A percentile compares a stretch with the other conserved stretches of the same genome.
phyloP scores from a whole-genome alignment of 2,329 filamentous ascomycete genomes.

The Colletotrichum eleusines region DNA sequence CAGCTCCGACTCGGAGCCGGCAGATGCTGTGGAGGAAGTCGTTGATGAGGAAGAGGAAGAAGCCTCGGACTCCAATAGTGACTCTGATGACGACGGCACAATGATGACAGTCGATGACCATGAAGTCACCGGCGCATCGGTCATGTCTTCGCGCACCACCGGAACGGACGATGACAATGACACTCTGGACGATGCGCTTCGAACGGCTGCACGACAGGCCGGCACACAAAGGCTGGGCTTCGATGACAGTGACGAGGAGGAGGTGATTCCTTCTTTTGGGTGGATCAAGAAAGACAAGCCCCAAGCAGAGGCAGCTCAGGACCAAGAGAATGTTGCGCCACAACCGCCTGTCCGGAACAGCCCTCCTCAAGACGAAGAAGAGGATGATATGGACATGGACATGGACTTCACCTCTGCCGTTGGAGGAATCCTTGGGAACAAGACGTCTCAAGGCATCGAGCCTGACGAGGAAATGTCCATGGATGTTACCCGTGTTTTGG shows the following conservation, averaged over 20 bases:
- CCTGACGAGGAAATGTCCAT: conserved; percentile 84
- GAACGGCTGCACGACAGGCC: conserved; percentile 80
- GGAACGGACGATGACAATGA: conserved; percentile 69
- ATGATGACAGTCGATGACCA: conserved; percentile 87
- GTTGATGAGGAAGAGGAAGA: conserved; percentile 62
- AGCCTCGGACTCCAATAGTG: conserved; percentile 58
- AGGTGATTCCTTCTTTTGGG: conserved; percentile 81
- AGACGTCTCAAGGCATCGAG: conserved; percentile 55
- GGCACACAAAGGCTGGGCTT: conserved; percentile 77
- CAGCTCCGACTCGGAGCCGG: conserved; percentile 74
- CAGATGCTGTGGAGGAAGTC: conserved; percentile 67
- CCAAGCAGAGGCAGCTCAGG: conserved; percentile 51
- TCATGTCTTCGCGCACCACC: conserved; percentile 70
- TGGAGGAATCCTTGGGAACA: conserved; percentile 62
- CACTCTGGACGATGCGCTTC: conserved; percentile 81
- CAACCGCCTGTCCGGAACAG: conserved; percentile 18
- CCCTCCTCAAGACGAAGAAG: conserved; percentile 25
- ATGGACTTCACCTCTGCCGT: conserved; percentile 70
- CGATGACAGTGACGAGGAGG: conserved; percentile 63
- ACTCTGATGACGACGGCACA: conserved; percentile 81
- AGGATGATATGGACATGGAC: conserved; percentile 59
- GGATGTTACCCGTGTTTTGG: conserved; percentile 89
- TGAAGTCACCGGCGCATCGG: conserved; percentile 77
- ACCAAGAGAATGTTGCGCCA: conserved; percentile 60
- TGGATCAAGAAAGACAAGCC: conserved; percentile 71